Evolutionary conservation across 2,329 filamentous ascomycete genomes (phyloP).

Genomic region (Pseudocercospora eumusae): DNA sequence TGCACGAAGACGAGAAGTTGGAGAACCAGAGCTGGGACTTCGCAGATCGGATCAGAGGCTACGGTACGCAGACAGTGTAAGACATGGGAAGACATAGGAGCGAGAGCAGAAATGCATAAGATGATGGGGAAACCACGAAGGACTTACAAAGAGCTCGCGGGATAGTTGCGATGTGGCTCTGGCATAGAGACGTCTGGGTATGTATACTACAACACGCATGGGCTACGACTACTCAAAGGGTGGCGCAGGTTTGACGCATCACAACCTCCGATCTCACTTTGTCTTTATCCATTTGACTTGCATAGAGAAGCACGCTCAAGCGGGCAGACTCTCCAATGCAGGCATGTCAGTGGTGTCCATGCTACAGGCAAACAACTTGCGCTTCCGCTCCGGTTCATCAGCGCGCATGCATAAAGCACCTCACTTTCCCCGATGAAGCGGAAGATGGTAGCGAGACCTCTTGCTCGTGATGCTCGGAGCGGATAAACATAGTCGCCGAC

Average conservation of each 20-base stretch:
- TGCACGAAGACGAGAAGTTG: conserved; percentile 82
- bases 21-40: conserved; percentile 98
- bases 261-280: not conserved
- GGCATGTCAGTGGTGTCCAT: no score
- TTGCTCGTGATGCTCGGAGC: no score
- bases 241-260: not conserved
- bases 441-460: no score
- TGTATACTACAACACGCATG: conserved; percentile 7
- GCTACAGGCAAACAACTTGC: not conserved
- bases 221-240: not conserved
- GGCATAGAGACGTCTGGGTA: not conserved
- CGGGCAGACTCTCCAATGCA: no score
- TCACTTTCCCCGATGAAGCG: no score
- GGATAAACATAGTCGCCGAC: no score
- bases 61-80: conserved; percentile 72
- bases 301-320: no score
- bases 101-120: no score
- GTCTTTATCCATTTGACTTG: not conserved
- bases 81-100: no score
- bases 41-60: conserved; percentile 90
- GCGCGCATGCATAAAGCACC: no score
- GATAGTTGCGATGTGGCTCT: not conserved
- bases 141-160: not conserved
- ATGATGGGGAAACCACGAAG: not conserved
- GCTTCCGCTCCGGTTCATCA: not conserved